Evolutionary conservation across 2,329 filamentous ascomycete species (phyloP).

Genomic region (Apiospora aurea): DNA sequence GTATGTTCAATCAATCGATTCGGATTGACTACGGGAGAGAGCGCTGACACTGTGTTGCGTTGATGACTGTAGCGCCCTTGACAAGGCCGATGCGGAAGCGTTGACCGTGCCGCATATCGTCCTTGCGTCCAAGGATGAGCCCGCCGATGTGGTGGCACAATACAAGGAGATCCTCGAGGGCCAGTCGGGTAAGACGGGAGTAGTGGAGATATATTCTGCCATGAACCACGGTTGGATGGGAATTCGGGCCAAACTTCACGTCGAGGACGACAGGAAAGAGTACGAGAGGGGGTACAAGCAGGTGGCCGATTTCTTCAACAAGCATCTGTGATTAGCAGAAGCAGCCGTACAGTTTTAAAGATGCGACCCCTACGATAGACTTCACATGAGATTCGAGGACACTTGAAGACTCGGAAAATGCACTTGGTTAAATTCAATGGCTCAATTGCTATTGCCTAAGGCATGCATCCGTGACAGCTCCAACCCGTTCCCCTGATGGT

Average conservation of each 20-base stretch:
- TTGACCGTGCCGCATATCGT: slow-evolving; percentile 56
- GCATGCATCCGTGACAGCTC: no score
- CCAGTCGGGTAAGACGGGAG: slow-evolving; percentile 46
- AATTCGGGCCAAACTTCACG: slow-evolving; percentile 54
- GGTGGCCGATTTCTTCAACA: slow-evolving; percentile 50
- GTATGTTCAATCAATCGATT: slow-evolving; percentile 31
- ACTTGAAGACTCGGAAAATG: background rate
- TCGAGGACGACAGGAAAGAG: slow-evolving; percentile 53
- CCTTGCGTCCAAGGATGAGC: slow-evolving; percentile 58
- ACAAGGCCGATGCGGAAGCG: slow-evolving; percentile 50
- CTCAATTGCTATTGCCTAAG: no score
- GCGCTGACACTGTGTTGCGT: background rate
- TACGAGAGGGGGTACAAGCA: slow-evolving; percentile 58
- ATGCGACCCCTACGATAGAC: background rate
- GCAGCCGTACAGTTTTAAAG: no score
- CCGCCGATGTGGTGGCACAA: slow-evolving; percentile 49
- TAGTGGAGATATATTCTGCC: slow-evolving; percentile 56
- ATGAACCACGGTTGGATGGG: slow-evolving; percentile 69
- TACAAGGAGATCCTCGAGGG: slow-evolving; percentile 50
- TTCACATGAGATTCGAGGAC: background rate
- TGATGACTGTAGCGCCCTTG: slow-evolving; percentile 39
- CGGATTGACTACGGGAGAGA: background rate
- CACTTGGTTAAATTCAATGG: no score
- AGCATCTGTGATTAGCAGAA: slow-evolving; percentile 43
- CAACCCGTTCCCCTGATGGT: background rate